Evolutionary conservation across 495 filamentous ascomycete genomes (phyloP), one percentile per base, ranked within the genome.

Genomic region (Tuber melanosporum): DNA sequence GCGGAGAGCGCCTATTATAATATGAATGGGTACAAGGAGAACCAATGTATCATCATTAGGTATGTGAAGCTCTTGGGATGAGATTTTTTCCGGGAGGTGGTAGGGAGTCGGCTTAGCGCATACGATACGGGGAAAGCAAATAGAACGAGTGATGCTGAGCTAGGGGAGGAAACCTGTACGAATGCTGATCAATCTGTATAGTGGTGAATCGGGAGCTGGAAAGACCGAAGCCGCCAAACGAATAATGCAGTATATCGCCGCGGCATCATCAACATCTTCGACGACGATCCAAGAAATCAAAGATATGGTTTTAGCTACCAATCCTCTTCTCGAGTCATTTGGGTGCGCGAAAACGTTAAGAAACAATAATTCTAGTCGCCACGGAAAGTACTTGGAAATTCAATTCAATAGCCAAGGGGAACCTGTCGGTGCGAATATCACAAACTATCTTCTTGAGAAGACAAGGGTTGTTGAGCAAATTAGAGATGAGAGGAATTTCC

Each of bases 141-240:
- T 8, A 32, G 57, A 66, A 14, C 57, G 26, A 32, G n/a, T 66
- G n/a, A 17, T 32, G 32, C 4, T 66, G 57, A 17, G 22, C 2
- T 7, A 41, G 17, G 44, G 15, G 19, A 71, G 39, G 57, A n/a
- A 69, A 17, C n/a, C 26, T 12, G 45, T 66, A 36, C 12, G 52
- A 73, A 43, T 75, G 43, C 76, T 77, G 66, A 77, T 20, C 39
- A 32, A 71, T 12, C 57, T 32, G 8, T 26, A 41, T 42, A 80
- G 82, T 36, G 96, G 96, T 79, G 96, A 99, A 87, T 98, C 96
- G 14, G 96, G 96, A 76, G 96, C 96, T 17, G 96, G 96, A 81
- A 99, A 99, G 86, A 99, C 96, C n/a, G 96, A 99, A 84, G 96
- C 96, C 0, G 96, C 96, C 73, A 99, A 99, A 87, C 90, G 94